These are phyloP conservation scores for Triticum timopheevii DNA, from an alignment of 176 grass and related monocot species.

Conservation along the genomic window DNA sequence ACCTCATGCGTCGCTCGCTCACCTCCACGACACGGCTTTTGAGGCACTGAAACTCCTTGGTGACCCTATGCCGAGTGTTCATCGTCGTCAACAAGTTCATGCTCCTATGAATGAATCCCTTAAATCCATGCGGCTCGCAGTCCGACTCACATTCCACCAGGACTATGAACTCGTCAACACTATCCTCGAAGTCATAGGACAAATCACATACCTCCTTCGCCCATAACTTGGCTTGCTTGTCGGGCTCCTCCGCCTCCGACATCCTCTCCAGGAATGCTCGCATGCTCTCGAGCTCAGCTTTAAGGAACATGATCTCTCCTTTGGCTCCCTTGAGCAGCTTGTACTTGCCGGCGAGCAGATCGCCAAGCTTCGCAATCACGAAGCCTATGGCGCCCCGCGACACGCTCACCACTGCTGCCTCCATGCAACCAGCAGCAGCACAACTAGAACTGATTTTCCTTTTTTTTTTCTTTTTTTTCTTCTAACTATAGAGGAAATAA, in stretches of 20 bases:
- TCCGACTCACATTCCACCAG: background rate
- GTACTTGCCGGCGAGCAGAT: background rate
- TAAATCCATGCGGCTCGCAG: background rate
- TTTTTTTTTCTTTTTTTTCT: too few species aligned
- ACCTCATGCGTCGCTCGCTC: background rate
- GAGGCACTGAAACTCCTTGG: background rate
- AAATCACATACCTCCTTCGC: background rate
- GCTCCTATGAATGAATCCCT: background rate
- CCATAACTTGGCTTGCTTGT: background rate
- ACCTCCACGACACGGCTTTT: background rate
- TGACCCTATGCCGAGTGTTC: background rate
- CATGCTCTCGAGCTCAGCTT: conserved; percentile 8
- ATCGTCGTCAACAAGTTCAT: background rate
- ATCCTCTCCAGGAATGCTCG: background rate
- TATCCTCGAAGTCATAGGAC: conserved; percentile 1
- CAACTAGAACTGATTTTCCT: too few species aligned
- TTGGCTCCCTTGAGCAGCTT: background rate
- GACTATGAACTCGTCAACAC: background rate
- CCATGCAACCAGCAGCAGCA: background rate
- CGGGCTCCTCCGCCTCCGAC: background rate
- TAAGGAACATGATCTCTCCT: background rate
- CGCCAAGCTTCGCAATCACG: background rate
- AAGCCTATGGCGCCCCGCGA: background rate
- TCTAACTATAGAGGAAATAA: too few species aligned
- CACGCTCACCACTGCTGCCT: background rate